Evolutionary conservation across 2,329 filamentous ascomycete genomes (phyloP), one percentile per base, ranked within the genome.

Genomic region (Zymoseptoria passerinii): DNA sequence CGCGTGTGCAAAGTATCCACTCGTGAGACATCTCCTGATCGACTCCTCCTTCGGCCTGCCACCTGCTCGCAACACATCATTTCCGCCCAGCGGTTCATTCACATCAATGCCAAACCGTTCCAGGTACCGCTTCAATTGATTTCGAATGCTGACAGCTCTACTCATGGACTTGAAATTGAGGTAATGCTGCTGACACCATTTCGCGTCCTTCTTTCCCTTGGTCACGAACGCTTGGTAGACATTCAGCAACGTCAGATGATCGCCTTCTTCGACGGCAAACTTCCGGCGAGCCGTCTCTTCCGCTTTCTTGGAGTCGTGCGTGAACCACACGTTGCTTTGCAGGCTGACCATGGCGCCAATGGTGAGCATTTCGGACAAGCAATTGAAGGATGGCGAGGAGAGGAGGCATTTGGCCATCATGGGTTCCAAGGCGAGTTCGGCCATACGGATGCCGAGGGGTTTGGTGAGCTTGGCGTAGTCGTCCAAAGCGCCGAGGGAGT

Each of bases 261-360:
- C 94, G 0, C 94, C 94, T 76, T 97, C 92, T 61, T 95, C 90
- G 6, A 87, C 92, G 0, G 92, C 90, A 69, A 97, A 97, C 68
- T 88, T 89, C 52, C 89, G 82, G 52, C 89, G 81, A 28, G 86
- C 83, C 19, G 81, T 85, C 69, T 96, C 90, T 71, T 88, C 83
- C 54, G 80, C 78, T 67, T 88, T 91, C 68, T 87, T 88, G 44
- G 84, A 88, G 23, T 92, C 87, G 65, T 90, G 86, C 29, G 87
- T 82, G 61, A 96, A 84, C 87, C 90, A 97, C 0, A 95, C 81
- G 51, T 83, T 86, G 4, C 90, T 89, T 60, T 92, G 89, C 0
- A 95, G 77, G 62, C 87, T 94, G 35, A 90, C 89, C 92, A 99
- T 97, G 16, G 94, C 92, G 5, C 92, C 90, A 63, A 97, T 95